Percentiles rank a stretch among this genome's conserved stretches.
Evolutionary conservation across 345 rosid genomes (phyloP).

Genomic region (Raphanus raphanistrum): DNA sequence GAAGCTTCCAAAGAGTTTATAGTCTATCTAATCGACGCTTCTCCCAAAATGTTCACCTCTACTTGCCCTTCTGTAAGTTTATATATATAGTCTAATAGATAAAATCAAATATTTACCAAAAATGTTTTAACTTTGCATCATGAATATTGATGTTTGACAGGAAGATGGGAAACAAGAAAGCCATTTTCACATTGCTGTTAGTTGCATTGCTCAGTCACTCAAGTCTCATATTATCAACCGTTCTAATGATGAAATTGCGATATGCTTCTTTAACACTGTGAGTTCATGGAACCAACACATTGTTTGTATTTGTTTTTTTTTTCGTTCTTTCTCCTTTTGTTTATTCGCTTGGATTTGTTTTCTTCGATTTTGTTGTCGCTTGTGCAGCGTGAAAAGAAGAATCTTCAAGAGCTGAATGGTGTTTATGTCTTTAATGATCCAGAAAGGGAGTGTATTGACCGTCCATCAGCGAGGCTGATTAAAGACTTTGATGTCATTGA

Average conservation of each 20-base stretch:
- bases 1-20: conserved; percentile 68
- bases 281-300: conserved; percentile 20
- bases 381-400: conserved; percentile 92
- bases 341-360: conserved; percentile 1
- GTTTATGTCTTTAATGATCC: conserved; percentile 78
- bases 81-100: not conserved
- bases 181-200: conserved; percentile 71
- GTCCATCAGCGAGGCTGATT: conserved; percentile 87
- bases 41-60: conserved; percentile 77
- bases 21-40: conserved; percentile 82
- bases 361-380: conserved; percentile 23
- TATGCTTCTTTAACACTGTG: conserved; percentile 94
- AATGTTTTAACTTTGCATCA: too few species aligned
- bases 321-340: not conserved
- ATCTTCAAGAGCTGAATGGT: conserved; percentile 75
- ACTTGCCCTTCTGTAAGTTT: conserved; percentile 56
- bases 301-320: not conserved
- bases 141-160: too few species aligned
- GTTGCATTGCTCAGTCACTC: conserved; percentile 69
- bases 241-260: conserved; percentile 79
- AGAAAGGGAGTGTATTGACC: conserved; percentile 72
- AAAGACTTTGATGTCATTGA: conserved; percentile 72
- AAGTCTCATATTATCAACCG: conserved; percentile 80
- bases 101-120: too few species aligned
- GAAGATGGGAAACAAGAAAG: conserved; percentile 58